Evolutionary conservation across 768 basidiomycete species (phyloP).

Genomic region (Multifurca ochricompacta): DNA sequence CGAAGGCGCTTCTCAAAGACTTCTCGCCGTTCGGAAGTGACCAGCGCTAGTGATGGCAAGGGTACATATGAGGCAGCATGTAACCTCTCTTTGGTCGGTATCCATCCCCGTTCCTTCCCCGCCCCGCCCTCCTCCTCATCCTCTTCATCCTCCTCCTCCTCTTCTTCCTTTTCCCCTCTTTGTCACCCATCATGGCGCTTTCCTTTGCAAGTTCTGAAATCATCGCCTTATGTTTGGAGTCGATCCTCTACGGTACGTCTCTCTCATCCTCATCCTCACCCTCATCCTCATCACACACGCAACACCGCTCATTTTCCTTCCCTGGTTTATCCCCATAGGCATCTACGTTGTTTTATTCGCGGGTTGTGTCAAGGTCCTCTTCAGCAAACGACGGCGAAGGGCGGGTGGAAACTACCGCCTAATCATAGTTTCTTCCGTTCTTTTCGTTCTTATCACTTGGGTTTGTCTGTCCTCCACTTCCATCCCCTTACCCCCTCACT

Average conservation of each 20-base stretch:
- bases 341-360: slow-evolving; percentile 10
- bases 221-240: slow-evolving; percentile 12
- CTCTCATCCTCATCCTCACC: background rate
- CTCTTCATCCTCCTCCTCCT: too few species aligned
- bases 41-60: background rate
- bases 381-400: slow-evolving; percentile 4
- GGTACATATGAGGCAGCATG: slow-evolving; percentile 16
- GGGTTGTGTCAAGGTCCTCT: slow-evolving; percentile 13
- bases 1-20: too few species aligned
- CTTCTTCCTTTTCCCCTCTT: too few species aligned
- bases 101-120: background rate
- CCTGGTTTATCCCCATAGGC: background rate
- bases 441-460: slow-evolving; percentile 16
- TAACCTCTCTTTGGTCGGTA: slow-evolving; percentile 6
- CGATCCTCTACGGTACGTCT: slow-evolving; percentile 12
- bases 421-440: background rate
- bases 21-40: too few species aligned
- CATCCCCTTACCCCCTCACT: too few species aligned
- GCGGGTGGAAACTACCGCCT: slow-evolving; percentile 13
- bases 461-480: slow-evolving; percentile 4
- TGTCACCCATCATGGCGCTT: background rate
- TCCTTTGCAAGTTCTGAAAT: slow-evolving; percentile 13
- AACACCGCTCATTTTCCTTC: too few species aligned
- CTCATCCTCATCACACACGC: too few species aligned
- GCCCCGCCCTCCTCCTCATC: background rate